Conservation (phyloP, 228 moss, liverwort and hornwort genomes). For the Sphagnum fallax region DNA sequence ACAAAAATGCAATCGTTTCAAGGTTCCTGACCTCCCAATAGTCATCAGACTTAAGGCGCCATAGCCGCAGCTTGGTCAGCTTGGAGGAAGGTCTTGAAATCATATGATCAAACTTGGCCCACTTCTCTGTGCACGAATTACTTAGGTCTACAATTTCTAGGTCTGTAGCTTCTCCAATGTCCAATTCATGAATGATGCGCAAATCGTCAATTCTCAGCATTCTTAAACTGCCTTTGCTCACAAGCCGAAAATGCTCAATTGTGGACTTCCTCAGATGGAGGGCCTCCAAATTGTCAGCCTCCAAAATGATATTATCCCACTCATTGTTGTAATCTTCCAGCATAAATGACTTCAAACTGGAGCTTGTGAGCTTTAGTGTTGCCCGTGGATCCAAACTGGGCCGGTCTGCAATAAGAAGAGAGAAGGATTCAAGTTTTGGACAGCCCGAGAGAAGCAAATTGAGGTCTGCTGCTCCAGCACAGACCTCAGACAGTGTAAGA, state of each 20-base stretch:
- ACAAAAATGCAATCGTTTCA: conserved; percentile 53
- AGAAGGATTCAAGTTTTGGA: conserved; percentile 58
- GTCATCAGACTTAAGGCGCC: conserved; percentile 43
- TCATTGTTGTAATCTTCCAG: conserved; percentile 40
- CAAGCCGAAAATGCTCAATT: conserved; percentile 52
- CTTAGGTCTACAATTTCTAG: conserved; percentile 49
- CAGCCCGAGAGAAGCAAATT: conserved; percentile 63
- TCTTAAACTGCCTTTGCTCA: conserved; percentile 56
- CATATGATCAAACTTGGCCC: conserved; percentile 53
- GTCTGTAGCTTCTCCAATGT: conserved; percentile 45
- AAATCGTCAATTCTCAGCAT: conserved; percentile 51
- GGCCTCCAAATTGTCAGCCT: conserved; percentile 57
- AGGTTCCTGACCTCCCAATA: conserved; percentile 50
- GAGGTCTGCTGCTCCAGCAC: conserved; percentile 45
- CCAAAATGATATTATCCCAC: conserved; percentile 22
- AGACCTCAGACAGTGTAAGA: conserved; percentile 57
- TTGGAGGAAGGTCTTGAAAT: conserved; percentile 50
- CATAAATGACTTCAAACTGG: conserved; percentile 37
- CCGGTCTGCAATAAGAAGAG: conserved; percentile 31
- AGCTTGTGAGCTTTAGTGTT: conserved; percentile 43
- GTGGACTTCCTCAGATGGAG: conserved; percentile 41
- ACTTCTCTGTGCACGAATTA: conserved; percentile 40
- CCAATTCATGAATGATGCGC: conserved; percentile 24
- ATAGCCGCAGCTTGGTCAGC: conserved; percentile 53
- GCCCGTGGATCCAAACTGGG: conserved; percentile 18